Evolutionary conservation across 2,329 filamentous ascomycete genomes (phyloP).

Genomic region (Bipolaris bicolor): DNA sequence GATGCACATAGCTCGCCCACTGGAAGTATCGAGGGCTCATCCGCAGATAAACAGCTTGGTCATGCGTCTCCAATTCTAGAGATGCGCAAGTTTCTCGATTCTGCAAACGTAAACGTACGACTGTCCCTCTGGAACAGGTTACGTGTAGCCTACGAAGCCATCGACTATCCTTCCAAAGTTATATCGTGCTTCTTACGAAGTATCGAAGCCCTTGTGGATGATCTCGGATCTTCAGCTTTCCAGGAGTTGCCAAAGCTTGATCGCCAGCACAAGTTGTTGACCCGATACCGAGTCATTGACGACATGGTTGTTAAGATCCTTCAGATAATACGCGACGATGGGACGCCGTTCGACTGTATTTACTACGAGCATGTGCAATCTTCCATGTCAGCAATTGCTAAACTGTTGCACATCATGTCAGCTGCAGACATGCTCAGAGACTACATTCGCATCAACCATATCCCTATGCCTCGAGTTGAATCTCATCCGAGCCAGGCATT

Average conservation of each 20-base stretch:
- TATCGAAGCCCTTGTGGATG: conserved; percentile 79
- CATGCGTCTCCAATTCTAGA: conserved; percentile 62
- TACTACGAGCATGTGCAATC: conserved; percentile 78
- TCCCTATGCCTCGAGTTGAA: conserved; percentile 64
- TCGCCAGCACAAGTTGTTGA: conserved; percentile 73
- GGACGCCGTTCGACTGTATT: conserved; percentile 78
- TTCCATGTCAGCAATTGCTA: conserved; percentile 73
- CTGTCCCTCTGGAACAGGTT: conserved; percentile 89
- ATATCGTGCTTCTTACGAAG: conserved; percentile 85
- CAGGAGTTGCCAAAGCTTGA: conserved; percentile 63
- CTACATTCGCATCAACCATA: conserved; percentile 78
- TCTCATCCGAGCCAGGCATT: conserved; percentile 53
- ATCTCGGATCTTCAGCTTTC: conserved; percentile 68
- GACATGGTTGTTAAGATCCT: conserved; percentile 75
- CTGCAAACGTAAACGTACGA: conserved; percentile 80
- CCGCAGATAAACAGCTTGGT: conserved; percentile 9
- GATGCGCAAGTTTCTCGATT: conserved; percentile 82
- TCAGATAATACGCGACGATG: conserved; percentile 68
- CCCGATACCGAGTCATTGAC: conserved; percentile 79
- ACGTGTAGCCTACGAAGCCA: conserved; percentile 84
- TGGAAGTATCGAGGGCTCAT: conserved; percentile 9
- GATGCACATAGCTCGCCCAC: conserved; percentile 23
- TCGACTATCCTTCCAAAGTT: conserved; percentile 85
- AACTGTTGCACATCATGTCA: conserved; percentile 76
- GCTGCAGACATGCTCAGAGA: conserved; percentile 84